Percentiles rank a stretch among this genome's conserved stretches.
phyloP scores from a whole-genome alignment of 768 basidiomycete species.

The Suillus discolor region DNA sequence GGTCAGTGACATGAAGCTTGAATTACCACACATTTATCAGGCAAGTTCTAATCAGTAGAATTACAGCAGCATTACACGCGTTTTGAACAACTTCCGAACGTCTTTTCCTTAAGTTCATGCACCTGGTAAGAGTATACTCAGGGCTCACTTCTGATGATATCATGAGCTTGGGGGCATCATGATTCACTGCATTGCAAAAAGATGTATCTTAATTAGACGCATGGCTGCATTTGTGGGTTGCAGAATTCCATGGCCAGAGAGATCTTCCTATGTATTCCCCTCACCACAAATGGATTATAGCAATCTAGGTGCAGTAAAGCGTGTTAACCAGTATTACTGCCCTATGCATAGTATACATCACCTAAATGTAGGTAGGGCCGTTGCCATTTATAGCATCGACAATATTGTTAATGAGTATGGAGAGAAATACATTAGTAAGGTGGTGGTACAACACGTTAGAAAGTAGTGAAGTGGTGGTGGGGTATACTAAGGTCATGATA shows the following conservation, averaged over 20 bases:
- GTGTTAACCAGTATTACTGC: neutral
- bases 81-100: neutral
- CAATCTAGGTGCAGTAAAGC: neutral
- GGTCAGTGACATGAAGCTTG: neutral
- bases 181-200: no score
- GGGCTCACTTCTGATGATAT: neutral
- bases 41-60: neutral
- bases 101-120: neutral
- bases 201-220: no score
- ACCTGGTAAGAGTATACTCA: neutral
- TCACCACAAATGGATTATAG: neutral
- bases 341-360: neutral
- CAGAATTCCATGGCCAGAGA: neutral
- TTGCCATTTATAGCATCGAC: neutral
- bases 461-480: neutral
- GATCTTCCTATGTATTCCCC: neutral
- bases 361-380: neutral
- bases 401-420: neutral
- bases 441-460: neutral
- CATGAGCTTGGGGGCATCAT: no score
- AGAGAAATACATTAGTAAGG: neutral
- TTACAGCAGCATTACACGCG: neutral
- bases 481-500: conserved; percentile 1
- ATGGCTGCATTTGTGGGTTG: no score
- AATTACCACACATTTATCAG: neutral